These are phyloP conservation scores for Penicillium sp. DNA, from an alignment of 2,329 filamentous ascomycete species.

Conservation along the genomic window DNA sequence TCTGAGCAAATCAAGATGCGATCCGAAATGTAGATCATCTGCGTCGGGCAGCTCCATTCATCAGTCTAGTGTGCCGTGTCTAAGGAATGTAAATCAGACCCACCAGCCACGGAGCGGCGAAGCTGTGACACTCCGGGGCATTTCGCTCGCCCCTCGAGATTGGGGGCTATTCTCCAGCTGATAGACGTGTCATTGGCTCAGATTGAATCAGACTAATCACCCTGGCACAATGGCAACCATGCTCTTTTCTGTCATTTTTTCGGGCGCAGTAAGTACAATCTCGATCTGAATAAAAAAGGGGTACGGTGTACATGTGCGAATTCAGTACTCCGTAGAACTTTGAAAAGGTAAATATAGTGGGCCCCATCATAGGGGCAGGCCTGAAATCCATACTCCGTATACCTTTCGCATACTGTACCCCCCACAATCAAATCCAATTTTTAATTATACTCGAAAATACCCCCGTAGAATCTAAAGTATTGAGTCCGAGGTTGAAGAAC, in stretches of 20 bases:
- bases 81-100: slow-evolving; percentile 18
- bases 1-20: slow-evolving; percentile 17
- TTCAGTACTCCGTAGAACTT: too few relatives aligned
- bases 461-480: neutral
- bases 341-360: neutral
- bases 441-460: neutral
- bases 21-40: slow-evolving; percentile 17
- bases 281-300: neutral
- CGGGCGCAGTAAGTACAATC: neutral
- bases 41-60: slow-evolving; percentile 18
- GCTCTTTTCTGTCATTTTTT: slow-evolving; percentile 1
- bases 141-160: slow-evolving; percentile 14
- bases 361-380: neutral
- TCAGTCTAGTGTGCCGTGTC: slow-evolving; percentile 18
- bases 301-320: neutral
- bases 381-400: neutral
- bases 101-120: slow-evolving; percentile 21
- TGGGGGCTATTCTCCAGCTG: neutral
- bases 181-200: slow-evolving; percentile 8
- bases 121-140: slow-evolving; percentile 17
- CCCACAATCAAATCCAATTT: neutral
- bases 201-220: slow-evolving; percentile 7
- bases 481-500: neutral
- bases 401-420: neutral
- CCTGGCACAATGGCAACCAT: slow-evolving; percentile 11